phyloP scores from a whole-genome alignment of 148 eudicot species.

The Cornus suecica region DNA sequence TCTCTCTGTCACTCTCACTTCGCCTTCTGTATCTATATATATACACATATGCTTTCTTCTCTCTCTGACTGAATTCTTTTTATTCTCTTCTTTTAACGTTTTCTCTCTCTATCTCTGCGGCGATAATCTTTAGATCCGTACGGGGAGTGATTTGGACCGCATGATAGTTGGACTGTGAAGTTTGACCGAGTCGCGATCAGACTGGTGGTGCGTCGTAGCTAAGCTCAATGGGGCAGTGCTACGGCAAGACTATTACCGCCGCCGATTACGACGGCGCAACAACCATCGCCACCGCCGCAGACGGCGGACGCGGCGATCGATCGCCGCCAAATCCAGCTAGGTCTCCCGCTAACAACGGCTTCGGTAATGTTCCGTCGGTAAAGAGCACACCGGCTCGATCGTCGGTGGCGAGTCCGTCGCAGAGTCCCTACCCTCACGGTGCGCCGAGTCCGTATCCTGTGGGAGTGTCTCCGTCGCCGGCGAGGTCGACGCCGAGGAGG shows the following conservation, averaged over 20 bases:
- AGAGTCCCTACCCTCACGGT: conserved; percentile 58
- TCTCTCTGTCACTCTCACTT: conserved; percentile 6
- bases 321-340: conserved; percentile 36
- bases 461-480: conserved; percentile 63
- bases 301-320: conserved; percentile 1
- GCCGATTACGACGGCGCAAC: conserved; percentile 16
- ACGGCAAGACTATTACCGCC: conserved; percentile 49
- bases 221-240: conserved; percentile 66
- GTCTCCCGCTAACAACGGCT: conserved; percentile 22
- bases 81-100: conserved; percentile 27
- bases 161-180: conserved; percentile 11
- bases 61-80: conserved; percentile 7
- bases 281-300: conserved; percentile 5
- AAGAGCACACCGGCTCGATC: conserved; percentile 42
- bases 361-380: conserved; percentile 13
- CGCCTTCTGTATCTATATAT: background rate
- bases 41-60: background rate
- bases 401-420: conserved; percentile 39
- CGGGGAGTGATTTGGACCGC: conserved; percentile 6
- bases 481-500: conserved; percentile 64
- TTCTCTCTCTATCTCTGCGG: conserved; percentile 8
- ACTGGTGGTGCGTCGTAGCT: background rate
- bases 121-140: conserved; percentile 8
- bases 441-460: conserved; percentile 31
- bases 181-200: conserved; percentile 20